These are phyloP conservation scores for Didymella lethalis DNA, from an alignment of 2,329 filamentous ascomycete species.

Conservation along the genomic window DNA sequence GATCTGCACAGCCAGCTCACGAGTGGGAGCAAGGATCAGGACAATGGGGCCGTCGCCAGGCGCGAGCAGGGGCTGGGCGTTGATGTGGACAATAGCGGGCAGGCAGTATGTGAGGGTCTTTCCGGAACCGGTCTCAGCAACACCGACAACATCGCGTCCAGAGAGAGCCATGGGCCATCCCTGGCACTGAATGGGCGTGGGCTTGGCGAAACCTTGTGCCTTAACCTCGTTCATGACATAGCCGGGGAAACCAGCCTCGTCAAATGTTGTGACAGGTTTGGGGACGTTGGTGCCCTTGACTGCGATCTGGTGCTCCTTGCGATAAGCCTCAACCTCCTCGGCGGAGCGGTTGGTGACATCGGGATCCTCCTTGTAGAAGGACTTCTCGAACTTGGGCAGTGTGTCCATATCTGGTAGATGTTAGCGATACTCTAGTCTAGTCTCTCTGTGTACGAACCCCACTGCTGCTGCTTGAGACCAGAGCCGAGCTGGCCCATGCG, in stretches of 20 bases:
- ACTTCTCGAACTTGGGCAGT: slow-evolving; percentile 97
- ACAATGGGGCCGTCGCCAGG: slow-evolving; percentile 97
- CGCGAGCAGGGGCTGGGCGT: slow-evolving; percentile 94
- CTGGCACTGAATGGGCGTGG: slow-evolving; percentile 96
- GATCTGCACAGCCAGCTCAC: slow-evolving; percentile 98
- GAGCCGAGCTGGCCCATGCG: slow-evolving; percentile 92
- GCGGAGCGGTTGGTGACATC: slow-evolving; percentile 76
- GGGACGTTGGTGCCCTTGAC: slow-evolving; percentile 82
- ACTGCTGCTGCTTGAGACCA: slow-evolving; percentile 85
- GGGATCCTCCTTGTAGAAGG: slow-evolving; percentile 96
- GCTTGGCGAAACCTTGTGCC: slow-evolving; percentile 91
- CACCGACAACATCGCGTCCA: slow-evolving; percentile 97
- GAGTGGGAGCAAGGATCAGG: slow-evolving; percentile 91
- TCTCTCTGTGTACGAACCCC: slow-evolving; percentile 70
- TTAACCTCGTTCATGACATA: slow-evolving; percentile 99
- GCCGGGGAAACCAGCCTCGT: slow-evolving; percentile 94
- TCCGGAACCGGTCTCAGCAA: slow-evolving; percentile 98
- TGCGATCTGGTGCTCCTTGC: slow-evolving; percentile 83
- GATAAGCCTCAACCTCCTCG: slow-evolving; percentile 87
- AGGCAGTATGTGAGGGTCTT: slow-evolving; percentile 99
- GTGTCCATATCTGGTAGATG: slow-evolving; percentile 70
- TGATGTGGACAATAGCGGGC: slow-evolving; percentile 98
- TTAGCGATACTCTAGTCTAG: slow-evolving; percentile 31
- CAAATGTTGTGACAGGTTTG: slow-evolving; percentile 94
- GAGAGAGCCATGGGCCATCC: slow-evolving; percentile 99